Conservation (phyloP, 371 early-diverging fungal species). For the Mucor ambiguus region DNA sequence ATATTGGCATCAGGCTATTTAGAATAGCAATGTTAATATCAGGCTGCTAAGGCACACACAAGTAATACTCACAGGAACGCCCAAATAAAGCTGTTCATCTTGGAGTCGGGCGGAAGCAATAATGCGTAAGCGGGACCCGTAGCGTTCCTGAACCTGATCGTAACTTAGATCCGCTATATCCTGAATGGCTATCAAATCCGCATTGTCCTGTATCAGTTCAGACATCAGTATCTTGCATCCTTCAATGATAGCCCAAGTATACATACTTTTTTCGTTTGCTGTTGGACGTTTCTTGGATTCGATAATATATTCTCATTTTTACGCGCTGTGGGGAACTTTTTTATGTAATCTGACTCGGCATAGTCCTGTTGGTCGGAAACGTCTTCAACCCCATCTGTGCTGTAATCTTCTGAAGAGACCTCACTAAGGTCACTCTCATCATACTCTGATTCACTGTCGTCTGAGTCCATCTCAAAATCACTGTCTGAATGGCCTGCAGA, state of each 20-base stretch:
- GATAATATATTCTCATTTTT: not conserved
- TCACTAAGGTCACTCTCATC: conserved; percentile 9
- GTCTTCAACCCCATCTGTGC: not conserved
- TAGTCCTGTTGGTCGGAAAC: no score
- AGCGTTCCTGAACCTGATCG: conserved; percentile 25
- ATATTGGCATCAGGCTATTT: conserved; percentile 29
- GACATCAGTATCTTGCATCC: not conserved
- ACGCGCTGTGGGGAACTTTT: not conserved
- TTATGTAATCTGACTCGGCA: not conserved
- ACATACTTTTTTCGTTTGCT: not conserved
- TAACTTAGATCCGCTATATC: conserved; percentile 21
- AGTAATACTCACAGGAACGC: conserved; percentile 35
- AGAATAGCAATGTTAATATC: not conserved
- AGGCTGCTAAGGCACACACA: not conserved
- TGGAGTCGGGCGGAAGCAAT: conserved; percentile 31
- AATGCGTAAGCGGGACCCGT: conserved; percentile 26
- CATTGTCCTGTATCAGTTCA: not conserved
- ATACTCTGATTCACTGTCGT: conserved; percentile 10
- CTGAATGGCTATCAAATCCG: conserved; percentile 4
- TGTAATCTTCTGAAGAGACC: not conserved
- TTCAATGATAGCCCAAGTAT: not conserved
- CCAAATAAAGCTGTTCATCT: conserved; percentile 33
- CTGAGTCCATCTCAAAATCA: conserved; percentile 20
- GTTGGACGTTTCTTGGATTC: not conserved
- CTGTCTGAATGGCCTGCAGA: conserved; percentile 17